A percentile compares a stretch with the other conserved stretches of the same genome.
phyloP scores from a whole-genome alignment of 2,329 filamentous ascomycete species.

The Hortaea werneckii region DNA sequence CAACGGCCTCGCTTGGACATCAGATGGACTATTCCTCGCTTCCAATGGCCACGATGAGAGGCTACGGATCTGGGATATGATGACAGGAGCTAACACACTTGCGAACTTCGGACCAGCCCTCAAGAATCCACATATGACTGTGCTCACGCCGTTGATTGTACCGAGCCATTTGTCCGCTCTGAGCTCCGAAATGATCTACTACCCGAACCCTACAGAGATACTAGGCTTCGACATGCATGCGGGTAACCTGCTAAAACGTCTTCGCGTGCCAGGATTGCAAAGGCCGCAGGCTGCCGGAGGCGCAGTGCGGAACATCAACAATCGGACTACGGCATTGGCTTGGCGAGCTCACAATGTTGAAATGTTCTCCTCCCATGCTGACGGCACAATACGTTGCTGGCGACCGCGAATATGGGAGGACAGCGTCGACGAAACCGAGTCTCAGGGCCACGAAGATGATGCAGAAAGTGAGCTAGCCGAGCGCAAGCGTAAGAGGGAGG shows the following conservation, averaged over 20 bases:
- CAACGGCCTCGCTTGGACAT: constrained; percentile 77
- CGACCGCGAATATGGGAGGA: constrained; percentile 48
- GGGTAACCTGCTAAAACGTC: constrained; percentile 59
- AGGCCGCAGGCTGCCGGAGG: constrained; percentile 5
- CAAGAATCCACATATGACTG: constrained; percentile 50
- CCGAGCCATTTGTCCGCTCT: constrained; percentile 49
- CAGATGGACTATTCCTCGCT: constrained; percentile 65
- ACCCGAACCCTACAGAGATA: constrained; percentile 67
- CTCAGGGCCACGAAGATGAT: constrained; percentile 29
- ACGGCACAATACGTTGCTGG: constrained; percentile 79
- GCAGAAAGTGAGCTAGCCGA: constrained; percentile 30
- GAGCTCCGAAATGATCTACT: constrained; percentile 60
- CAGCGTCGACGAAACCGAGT: constrained; percentile 33
- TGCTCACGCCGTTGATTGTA: constrained; percentile 39
- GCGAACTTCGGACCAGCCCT: constrained; percentile 78
- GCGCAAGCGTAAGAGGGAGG: constrained; percentile 62
- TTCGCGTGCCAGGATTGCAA: constrained; percentile 49
- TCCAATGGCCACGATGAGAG: constrained; percentile 74
- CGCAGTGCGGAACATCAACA: constrained; percentile 22
- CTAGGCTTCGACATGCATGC: constrained; percentile 70
- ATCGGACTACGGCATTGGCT: constrained; percentile 62
- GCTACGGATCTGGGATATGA: constrained; percentile 78
- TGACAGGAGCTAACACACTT: constrained; percentile 73
- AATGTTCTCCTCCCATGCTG: constrained; percentile 73
- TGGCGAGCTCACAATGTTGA: constrained; percentile 64